Evolutionary conservation across 2,329 filamentous ascomycete genomes (phyloP).

Genomic region (Aspergillus fumigatus): DNA sequence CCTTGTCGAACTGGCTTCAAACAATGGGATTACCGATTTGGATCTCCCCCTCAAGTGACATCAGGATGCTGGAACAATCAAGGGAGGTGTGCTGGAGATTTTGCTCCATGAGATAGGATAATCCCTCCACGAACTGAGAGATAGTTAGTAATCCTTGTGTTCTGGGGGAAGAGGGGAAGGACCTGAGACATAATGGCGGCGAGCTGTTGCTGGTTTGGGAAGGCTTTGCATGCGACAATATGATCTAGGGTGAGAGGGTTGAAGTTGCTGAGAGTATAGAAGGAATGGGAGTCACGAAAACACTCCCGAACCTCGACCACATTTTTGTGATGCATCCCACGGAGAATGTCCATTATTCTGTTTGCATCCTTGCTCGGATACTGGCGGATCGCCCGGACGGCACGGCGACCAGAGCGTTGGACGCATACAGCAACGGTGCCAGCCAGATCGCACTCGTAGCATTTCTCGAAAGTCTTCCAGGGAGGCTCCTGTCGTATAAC

Average conservation of each 20-base stretch:
- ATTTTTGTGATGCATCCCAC: constrained; percentile 6
- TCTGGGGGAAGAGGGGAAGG: constrained; percentile 1
- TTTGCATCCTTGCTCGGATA: too few species aligned
- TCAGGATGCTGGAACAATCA: constrained; percentile 20
- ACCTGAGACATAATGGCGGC: constrained; percentile 18
- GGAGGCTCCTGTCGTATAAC: constrained; percentile 15
- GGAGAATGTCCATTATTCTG: too few species aligned
- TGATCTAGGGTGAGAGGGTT: constrained; percentile 13
- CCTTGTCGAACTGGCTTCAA: not conserved
- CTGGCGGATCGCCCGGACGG: constrained; percentile 1
- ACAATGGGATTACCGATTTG: constrained; percentile 18
- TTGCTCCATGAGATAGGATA: constrained; percentile 11
- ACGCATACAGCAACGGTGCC: constrained; percentile 11
- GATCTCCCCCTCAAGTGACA: constrained; percentile 16
- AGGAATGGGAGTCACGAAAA: too few species aligned
- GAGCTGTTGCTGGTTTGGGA: constrained; percentile 14
- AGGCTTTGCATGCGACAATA: constrained; percentile 13
- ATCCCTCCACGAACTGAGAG: constrained; percentile 14
- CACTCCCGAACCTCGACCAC: constrained; percentile 4
- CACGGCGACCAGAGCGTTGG: constrained; percentile 1
- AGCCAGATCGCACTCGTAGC: constrained; percentile 18
- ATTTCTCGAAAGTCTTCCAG: constrained; percentile 18
- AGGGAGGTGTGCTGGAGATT: constrained; percentile 6
- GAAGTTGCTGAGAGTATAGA: constrained; percentile 10
- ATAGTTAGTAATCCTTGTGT: constrained; percentile 8